Percentiles rank a stretch among this genome's conserved stretches.
These are phyloP conservation scores for Cryptococcus sp. DNA, from an alignment of 1,284 basidiomycete species.

Conservation along the genomic window DNA sequence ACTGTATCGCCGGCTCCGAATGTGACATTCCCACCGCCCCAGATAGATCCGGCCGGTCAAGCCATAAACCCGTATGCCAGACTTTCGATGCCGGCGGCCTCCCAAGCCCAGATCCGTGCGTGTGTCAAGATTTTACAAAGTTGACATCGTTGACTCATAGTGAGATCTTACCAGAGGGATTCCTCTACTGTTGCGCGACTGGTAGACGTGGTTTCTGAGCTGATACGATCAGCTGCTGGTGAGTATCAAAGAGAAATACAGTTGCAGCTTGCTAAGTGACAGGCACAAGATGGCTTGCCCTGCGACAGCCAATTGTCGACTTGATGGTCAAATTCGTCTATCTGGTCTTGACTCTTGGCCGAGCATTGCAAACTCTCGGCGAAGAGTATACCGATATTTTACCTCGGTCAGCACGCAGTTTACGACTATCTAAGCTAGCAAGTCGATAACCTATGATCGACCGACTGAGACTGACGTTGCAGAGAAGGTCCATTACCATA, in stretches of 20 bases:
- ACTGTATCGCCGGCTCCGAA: background rate
- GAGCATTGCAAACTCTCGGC: conserved; percentile 77
- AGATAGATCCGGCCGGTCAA: conserved; percentile 1
- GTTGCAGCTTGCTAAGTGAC: background rate
- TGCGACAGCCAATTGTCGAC: conserved; percentile 75
- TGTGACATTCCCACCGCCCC: background rate
- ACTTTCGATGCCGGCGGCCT: conserved; percentile 30
- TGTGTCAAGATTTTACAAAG: conserved; percentile 12
- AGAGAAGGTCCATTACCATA: conserved; percentile 59
- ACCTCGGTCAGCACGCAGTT: conserved; percentile 55
- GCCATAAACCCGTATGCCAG: conserved; percentile 17
- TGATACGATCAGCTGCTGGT: conserved; percentile 75
- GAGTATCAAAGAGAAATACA: conserved; percentile 24
- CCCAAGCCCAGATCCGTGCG: conserved; percentile 78
- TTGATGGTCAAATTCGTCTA: conserved; percentile 67
- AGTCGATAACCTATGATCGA: too few relatives aligned
- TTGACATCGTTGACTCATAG: conserved; percentile 47
- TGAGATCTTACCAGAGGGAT: conserved; percentile 81
- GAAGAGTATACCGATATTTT: conserved; percentile 89
- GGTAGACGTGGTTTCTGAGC: conserved; percentile 68
- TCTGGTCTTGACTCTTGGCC: conserved; percentile 69
- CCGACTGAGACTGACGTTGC: background rate
- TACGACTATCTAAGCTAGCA: background rate
- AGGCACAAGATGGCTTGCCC: conserved; percentile 83
- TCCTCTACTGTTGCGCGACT: conserved; percentile 69